phyloP scores from a whole-genome alignment of 2,329 filamentous ascomycete species.

The Tympanopsis confertula region DNA sequence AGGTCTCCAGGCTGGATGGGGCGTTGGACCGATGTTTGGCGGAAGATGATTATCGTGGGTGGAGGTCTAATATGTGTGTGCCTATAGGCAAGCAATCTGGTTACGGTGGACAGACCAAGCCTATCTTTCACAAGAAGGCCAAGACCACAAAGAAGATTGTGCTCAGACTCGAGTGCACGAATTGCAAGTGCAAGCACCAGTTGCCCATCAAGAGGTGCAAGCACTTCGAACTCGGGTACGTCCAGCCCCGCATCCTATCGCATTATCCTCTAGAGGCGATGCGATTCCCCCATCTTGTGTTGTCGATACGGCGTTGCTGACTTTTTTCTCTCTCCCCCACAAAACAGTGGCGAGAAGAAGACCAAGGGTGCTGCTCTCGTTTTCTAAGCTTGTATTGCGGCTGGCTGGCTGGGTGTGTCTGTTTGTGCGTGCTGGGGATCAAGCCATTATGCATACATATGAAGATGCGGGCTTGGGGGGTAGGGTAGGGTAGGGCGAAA shows the following conservation, averaged over 20 bases:
- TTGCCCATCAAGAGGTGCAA: conserved; percentile 65
- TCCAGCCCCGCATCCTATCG: conserved; percentile 7
- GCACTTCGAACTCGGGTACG: conserved; percentile 64
- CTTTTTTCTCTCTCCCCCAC: conserved; percentile 6
- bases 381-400: conserved; percentile 42
- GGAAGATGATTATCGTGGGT: background rate
- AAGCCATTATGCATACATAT: no score
- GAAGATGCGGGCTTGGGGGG: no score
- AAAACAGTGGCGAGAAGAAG: conserved; percentile 62
- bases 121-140: conserved; percentile 67
- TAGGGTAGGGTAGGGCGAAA: no score
- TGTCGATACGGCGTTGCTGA: no score
- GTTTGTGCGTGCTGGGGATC: no score
- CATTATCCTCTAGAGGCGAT: conserved; percentile 2
- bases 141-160: conserved; percentile 71
- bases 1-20: no score
- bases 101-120: conserved; percentile 69
- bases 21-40: no score
- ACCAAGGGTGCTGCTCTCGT: conserved; percentile 66
- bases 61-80: background rate
- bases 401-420: conserved; percentile 3
- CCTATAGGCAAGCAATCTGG: conserved; percentile 52
- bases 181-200: conserved; percentile 60
- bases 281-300: no score
- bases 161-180: conserved; percentile 59